phyloP scores from a whole-genome alignment of 2,329 filamentous ascomycete species.

The Colletotrichum gigasporum region DNA sequence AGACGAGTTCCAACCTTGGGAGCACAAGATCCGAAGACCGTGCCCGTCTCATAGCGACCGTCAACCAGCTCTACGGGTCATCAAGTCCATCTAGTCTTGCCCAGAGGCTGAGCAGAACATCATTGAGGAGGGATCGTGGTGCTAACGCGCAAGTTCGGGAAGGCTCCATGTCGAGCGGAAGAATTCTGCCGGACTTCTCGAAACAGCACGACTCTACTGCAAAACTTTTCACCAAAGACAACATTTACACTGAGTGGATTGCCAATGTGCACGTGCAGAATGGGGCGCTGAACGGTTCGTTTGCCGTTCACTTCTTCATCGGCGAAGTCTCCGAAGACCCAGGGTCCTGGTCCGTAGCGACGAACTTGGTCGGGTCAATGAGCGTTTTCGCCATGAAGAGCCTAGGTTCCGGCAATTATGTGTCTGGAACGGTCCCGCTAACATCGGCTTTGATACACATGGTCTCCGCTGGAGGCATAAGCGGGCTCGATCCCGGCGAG shows the following conservation, averaged over 20 bases:
- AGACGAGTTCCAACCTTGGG: conserved; percentile 52
- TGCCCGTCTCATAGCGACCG: conserved; percentile 54
- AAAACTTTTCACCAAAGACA: conserved; percentile 34
- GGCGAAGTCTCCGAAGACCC: conserved; percentile 59
- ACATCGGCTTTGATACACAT: conserved; percentile 58
- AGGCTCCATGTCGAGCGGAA: not conserved
- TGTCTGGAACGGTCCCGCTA: conserved; percentile 61
- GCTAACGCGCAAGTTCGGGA: conserved; percentile 29
- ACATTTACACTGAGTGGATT: conserved; percentile 70
- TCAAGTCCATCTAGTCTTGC: conserved; percentile 39
- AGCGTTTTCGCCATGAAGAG: conserved; percentile 60
- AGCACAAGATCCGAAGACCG: conserved; percentile 48
- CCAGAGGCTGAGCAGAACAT: conserved; percentile 3
- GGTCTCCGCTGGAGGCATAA: conserved; percentile 47
- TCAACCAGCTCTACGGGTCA: conserved; percentile 61
- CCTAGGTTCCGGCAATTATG: conserved; percentile 43
- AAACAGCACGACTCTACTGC: not conserved
- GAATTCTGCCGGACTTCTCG: conserved; percentile 5
- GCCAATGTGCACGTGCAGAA: conserved; percentile 72
- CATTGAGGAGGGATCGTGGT: not conserved
- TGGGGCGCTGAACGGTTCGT: conserved; percentile 68
- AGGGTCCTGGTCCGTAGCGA: conserved; percentile 58
- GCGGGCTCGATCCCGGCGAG: conserved; percentile 45
- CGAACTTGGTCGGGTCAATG: conserved; percentile 70
- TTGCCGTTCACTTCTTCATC: conserved; percentile 73